phyloP scores from a whole-genome alignment of 192 early-diverging fungal genomes.

The Dimargaris xerosporica region DNA sequence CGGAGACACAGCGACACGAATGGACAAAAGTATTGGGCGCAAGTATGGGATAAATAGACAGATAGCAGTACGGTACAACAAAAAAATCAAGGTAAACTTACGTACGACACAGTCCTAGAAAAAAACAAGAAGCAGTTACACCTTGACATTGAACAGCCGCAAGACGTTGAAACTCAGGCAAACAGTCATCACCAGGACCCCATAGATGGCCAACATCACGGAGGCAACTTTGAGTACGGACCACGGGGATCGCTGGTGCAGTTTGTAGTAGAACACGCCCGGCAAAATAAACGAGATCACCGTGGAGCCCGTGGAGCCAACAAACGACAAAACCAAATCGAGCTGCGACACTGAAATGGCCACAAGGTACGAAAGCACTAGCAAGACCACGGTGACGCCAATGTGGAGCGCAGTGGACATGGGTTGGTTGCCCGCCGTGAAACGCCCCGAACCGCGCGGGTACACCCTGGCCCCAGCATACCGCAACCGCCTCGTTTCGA shows the following conservation, averaged over 20 bases:
- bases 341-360: slow-evolving; percentile 67
- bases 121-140: too few relatives aligned
- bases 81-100: too few relatives aligned
- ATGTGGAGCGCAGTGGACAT: slow-evolving; percentile 38
- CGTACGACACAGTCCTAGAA: too few relatives aligned
- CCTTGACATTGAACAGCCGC: slow-evolving; percentile 8
- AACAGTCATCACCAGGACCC: slow-evolving; percentile 62
- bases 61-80: too few relatives aligned
- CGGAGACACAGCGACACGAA: too few relatives aligned
- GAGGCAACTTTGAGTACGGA: slow-evolving; percentile 44
- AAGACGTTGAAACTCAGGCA: slow-evolving; percentile 55
- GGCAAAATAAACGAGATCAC: slow-evolving; percentile 94
- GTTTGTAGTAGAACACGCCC: slow-evolving; percentile 80
- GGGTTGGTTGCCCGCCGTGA: slow-evolving; percentile 3
- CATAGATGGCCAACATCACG: slow-evolving; percentile 44
- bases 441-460: background rate
- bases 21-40: too few relatives aligned
- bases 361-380: slow-evolving; percentile 50
- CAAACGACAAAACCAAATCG: slow-evolving; percentile 73
- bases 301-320: slow-evolving; percentile 93
- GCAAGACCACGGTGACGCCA: slow-evolving; percentile 48
- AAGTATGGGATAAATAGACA: too few relatives aligned
- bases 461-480: background rate
- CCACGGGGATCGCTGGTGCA: slow-evolving; percentile 49
- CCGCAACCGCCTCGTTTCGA: background rate